These are phyloP conservation scores for Leccinellum rugosiceps DNA, from an alignment of 768 basidiomycete species.

Conservation along the genomic window DNA sequence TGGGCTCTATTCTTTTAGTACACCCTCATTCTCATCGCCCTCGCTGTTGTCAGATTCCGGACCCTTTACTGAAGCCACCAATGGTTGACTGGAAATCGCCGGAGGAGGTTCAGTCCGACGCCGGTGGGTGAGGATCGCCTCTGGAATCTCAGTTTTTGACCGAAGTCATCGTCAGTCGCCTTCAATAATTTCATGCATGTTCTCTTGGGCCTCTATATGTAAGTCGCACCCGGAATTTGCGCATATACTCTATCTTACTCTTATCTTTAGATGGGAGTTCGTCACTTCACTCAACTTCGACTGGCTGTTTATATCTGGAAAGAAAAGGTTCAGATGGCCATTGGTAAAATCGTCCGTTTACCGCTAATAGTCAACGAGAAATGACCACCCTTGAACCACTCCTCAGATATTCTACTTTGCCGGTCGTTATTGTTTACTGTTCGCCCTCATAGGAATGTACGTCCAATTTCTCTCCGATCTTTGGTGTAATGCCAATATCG, in stretches of 20 bases:
- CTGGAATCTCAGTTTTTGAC: slow-evolving; percentile 4
- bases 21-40: neutral
- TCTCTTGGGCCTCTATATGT: slow-evolving; percentile 60
- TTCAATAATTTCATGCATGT: slow-evolving; percentile 57
- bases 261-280: slow-evolving; percentile 58
- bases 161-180: slow-evolving; percentile 14
- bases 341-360: slow-evolving; percentile 40
- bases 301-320: slow-evolving; percentile 56
- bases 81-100: slow-evolving; percentile 62
- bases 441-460: slow-evolving; percentile 69
- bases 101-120: slow-evolving; percentile 46
- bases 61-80: slow-evolving; percentile 1
- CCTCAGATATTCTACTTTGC: slow-evolving; percentile 64
- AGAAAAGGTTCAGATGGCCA: slow-evolving; percentile 63
- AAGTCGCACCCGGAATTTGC: slow-evolving; percentile 19
- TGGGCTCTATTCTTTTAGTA: neutral
- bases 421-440: slow-evolving; percentile 61
- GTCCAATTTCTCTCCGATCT: slow-evolving; percentile 21
- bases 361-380: neutral
- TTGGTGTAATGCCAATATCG: neutral
- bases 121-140: slow-evolving; percentile 31
- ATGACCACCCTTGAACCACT: neutral
- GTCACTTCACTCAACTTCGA: slow-evolving; percentile 61
- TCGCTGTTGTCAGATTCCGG: neutral
- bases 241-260: slow-evolving; percentile 10